Conservation (phyloP, 1,284 basidiomycete species). For the Cutaneotrichosporon curvatum region DNA sequence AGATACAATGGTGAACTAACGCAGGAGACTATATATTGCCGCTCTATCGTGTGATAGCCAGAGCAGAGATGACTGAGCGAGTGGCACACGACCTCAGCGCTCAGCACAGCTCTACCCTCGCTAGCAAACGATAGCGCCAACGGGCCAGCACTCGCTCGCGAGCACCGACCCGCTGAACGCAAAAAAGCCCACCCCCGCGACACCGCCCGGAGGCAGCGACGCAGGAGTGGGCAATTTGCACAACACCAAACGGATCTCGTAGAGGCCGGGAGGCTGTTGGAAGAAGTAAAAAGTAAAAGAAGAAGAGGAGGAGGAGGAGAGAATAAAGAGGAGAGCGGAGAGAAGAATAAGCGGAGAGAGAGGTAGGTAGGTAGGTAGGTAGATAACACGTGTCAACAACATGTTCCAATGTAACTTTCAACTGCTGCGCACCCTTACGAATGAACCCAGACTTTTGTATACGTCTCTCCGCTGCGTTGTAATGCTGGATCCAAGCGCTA, state of each 20-base stretch:
- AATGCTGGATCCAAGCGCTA: constrained; percentile 7
- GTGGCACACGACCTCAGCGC: too few relatives aligned
- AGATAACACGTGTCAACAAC: constrained; percentile 19
- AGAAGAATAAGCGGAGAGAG: constrained; percentile 1
- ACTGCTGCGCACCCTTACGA: constrained; percentile 19
- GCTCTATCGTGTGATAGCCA: too few relatives aligned
- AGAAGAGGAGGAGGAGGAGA: constrained; percentile 5
- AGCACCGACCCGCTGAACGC: too few relatives aligned
- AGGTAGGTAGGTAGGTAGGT: neutral
- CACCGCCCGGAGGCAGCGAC: constrained; percentile 1
- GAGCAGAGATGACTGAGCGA: too few relatives aligned
- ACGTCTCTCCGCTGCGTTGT: neutral
- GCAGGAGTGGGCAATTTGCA: constrained; percentile 15
- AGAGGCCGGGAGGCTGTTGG: constrained; percentile 21
- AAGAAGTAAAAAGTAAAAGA: constrained; percentile 1
- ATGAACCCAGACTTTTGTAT: constrained; percentile 9
- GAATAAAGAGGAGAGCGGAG: constrained; percentile 4
- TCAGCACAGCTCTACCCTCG: too few relatives aligned
- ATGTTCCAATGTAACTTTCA: constrained; percentile 10
- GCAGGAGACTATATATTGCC: too few relatives aligned
- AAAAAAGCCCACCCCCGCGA: constrained; percentile 21
- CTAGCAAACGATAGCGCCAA: too few relatives aligned
- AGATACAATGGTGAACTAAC: too few relatives aligned
- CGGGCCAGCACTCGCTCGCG: too few relatives aligned
- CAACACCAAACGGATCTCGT: constrained; percentile 18